Evolutionary conservation across 2,329 filamentous ascomycete genomes (phyloP).

Genomic region (Ophiostoma perfectum): DNA sequence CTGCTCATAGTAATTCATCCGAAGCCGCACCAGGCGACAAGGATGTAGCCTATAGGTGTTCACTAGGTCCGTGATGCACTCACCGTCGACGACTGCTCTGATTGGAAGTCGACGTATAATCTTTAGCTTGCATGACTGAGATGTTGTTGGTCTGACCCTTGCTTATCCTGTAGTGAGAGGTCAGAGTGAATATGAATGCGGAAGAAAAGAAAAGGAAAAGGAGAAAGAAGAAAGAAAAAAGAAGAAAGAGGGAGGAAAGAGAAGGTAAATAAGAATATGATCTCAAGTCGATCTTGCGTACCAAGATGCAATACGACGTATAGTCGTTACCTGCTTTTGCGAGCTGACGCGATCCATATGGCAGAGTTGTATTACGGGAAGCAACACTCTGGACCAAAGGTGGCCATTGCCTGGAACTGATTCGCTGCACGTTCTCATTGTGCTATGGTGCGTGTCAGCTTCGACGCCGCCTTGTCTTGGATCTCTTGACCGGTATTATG

Average conservation of each 20-base stretch:
- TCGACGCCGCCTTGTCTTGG: background rate
- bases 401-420: background rate
- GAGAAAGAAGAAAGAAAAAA: background rate
- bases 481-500: constrained; percentile 2
- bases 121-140: too few relatives aligned
- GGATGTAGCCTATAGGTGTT: too few relatives aligned
- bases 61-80: too few relatives aligned
- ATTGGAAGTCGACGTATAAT: too few relatives aligned
- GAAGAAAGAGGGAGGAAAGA: background rate
- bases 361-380: background rate
- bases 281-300: background rate
- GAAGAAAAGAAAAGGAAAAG: background rate
- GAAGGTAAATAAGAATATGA: background rate
- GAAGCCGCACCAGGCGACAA: too few relatives aligned
- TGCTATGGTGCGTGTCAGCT: background rate
- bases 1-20: too few relatives aligned
- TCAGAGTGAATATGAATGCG: too few relatives aligned
- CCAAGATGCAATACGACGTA: background rate
- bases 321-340: background rate
- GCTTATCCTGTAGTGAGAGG: too few relatives aligned
- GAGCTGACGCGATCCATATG: background rate
- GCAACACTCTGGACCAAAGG: background rate
- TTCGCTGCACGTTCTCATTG: background rate
- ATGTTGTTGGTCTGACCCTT: too few relatives aligned
- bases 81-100: too few relatives aligned